Conservation (phyloP, 129 eudicot species). For the Escallonia herrerae region DNA sequence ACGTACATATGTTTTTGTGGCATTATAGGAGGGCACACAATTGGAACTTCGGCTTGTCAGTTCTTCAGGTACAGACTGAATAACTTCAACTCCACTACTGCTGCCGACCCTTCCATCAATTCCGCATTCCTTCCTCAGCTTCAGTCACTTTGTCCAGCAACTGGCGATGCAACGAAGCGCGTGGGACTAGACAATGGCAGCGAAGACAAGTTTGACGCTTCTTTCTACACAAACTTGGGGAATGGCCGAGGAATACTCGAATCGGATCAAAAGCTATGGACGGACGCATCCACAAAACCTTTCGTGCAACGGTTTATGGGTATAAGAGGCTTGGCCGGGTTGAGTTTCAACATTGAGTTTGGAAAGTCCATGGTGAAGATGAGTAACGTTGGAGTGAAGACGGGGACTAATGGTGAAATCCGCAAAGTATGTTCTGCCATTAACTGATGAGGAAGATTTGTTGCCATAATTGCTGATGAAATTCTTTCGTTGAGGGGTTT, state of each 20-base stretch:
- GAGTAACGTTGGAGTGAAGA: slow-evolving; percentile 57
- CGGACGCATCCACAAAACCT: slow-evolving; percentile 35
- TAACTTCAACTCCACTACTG: slow-evolving; percentile 43
- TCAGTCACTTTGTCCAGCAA: slow-evolving; percentile 46
- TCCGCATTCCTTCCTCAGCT: slow-evolving; percentile 45
- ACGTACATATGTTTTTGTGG: too few species aligned
- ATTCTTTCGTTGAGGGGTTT: too few species aligned
- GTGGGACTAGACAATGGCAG: slow-evolving; percentile 57
- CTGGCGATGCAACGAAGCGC: slow-evolving; percentile 32
- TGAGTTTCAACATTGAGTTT: slow-evolving; percentile 45
- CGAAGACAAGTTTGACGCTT: slow-evolving; percentile 31
- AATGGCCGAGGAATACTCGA: slow-evolving; percentile 53
- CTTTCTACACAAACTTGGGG: slow-evolving; percentile 46
- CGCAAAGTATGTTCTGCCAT: slow-evolving; percentile 56
- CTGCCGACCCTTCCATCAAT: slow-evolving; percentile 51
- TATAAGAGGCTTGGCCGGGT: slow-evolving; percentile 38
- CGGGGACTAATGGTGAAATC: slow-evolving; percentile 60
- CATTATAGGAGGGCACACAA: slow-evolving; percentile 60
- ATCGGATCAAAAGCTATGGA: slow-evolving; percentile 63
- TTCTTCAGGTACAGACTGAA: slow-evolving; percentile 58
- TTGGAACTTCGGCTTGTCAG: slow-evolving; percentile 61
- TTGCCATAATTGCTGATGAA: too few species aligned
- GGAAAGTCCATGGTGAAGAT: slow-evolving; percentile 75
- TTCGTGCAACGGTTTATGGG: slow-evolving; percentile 50
- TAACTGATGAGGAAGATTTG: slow-evolving; percentile 21